Evolutionary conservation across 2,329 filamentous ascomycete species (phyloP), one percentile per base, ranked within the genome.

Genomic region (Xylogone sp.): DNA sequence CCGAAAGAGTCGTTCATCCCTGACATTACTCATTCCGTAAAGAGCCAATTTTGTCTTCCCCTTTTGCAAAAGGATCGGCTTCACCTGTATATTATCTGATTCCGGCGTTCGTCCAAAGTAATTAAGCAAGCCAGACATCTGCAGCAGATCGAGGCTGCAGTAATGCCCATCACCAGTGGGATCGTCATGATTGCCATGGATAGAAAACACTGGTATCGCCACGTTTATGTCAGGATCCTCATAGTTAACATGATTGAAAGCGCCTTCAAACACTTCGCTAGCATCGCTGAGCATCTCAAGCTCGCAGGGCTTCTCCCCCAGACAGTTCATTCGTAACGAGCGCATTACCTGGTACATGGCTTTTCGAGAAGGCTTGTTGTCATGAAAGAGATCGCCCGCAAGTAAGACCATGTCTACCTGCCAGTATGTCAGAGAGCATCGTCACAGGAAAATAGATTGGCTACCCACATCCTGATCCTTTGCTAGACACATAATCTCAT

Each of bases 301-400:
- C 68, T 96, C 90, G 67, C 93, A 97, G 0, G 94, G 94, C 65
- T 95, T 97, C 72, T 96, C 90, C 31, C 95, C 94, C 4, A 95
- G 82, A 65, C 94, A 97, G 66, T 97, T 96, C 77, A 91, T 87
- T 49, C 94, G 86, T 24, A 99, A 77, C 2, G 90, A 94, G 27
- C 90, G 86, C 90, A 97, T 97, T 55, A 99, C 94, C 67, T 99
- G 90, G 68, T 94, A 97, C 81, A 99, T 89, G 22, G 92, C 86
- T 66, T 97, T 96, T 53, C 94, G 83, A 6, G 91, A 97, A 2
- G 94, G 95, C 63, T 96, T 96, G 69, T 99, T 99, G 61, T 99
- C 93, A 68, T 99, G 95, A 66, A 99, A 99, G 1, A 99, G 80
- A 67, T 99, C 94, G 45, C 94, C 94, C 2, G 87, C 93, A 3